Evolutionary conservation across 2,329 filamentous ascomycete genomes (phyloP).

Genomic region (Sphaceloma murrayae): DNA sequence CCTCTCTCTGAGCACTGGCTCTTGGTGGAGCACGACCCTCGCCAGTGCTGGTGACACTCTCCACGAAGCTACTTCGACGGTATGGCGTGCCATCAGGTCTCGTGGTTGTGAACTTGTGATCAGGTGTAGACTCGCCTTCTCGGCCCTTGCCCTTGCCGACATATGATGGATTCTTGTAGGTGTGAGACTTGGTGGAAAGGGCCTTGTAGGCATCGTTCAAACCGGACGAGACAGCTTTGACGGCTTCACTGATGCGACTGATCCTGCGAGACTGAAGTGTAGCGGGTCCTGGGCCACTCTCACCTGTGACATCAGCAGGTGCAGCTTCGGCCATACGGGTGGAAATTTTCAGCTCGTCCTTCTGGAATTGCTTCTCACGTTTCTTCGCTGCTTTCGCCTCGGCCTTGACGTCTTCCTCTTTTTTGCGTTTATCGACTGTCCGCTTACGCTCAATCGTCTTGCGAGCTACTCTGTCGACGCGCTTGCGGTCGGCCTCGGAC

Average conservation of each 20-base stretch:
- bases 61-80: background rate
- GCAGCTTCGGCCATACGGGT: background rate
- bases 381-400: background rate
- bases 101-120: background rate
- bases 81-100: background rate
- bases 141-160: background rate
- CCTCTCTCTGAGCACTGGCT: background rate
- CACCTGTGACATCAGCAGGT: background rate
- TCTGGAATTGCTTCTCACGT: background rate
- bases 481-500: background rate
- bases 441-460: background rate
- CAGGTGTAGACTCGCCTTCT: background rate
- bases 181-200: background rate
- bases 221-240: background rate
- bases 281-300: background rate
- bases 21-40: background rate
- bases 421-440: background rate
- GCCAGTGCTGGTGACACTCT: background rate
- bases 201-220: background rate
- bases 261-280: background rate
- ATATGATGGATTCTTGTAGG: background rate
- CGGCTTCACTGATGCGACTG: background rate
- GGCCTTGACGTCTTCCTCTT: background rate
- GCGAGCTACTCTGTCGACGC: background rate
- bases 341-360: background rate